Percentiles rank a stretch among this genome's conserved stretches.
Evolutionary conservation across 139 green algal species (phyloP).

Genomic region (Closterium sp.): DNA sequence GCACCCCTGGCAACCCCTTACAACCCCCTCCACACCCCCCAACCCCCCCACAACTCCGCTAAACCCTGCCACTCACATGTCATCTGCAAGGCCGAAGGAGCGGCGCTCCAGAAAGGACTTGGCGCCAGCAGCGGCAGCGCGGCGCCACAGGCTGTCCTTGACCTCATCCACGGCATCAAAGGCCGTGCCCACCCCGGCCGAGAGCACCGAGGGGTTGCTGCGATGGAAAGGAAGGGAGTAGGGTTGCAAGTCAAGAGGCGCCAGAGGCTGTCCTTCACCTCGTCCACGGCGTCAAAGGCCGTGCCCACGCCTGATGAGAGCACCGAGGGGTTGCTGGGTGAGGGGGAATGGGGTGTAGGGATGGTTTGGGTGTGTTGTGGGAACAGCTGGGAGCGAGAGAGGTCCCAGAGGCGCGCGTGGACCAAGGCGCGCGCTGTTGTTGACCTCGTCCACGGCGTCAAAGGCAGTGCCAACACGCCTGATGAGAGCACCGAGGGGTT

Average conservation of each 20-base stretch:
- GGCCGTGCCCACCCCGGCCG: background rate
- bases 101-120: too few relatives aligned
- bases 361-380: too few relatives aligned
- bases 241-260: too few relatives aligned
- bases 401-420: background rate
- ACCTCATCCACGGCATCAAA: background rate
- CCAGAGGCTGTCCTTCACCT: background rate
- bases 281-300: background rate
- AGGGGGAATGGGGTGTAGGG: background rate
- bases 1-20: conserved; percentile 62
- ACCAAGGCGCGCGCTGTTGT: too few relatives aligned
- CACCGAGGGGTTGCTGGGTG: background rate
- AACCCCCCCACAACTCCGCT: background rate
- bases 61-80: too few relatives aligned
- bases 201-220: background rate
- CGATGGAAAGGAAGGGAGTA: too few relatives aligned
- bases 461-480: background rate
- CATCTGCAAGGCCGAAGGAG: too few relatives aligned
- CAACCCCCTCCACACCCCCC: conserved; percentile 42
- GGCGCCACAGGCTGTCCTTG: background rate
- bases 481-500: background rate
- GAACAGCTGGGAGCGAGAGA: background rate
- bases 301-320: background rate
- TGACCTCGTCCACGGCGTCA: background rate
- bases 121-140: too few relatives aligned